These are phyloP conservation scores for Candida insectorum DNA, from an alignment of 805 yeast genomes.

Conservation along the genomic window DNA sequence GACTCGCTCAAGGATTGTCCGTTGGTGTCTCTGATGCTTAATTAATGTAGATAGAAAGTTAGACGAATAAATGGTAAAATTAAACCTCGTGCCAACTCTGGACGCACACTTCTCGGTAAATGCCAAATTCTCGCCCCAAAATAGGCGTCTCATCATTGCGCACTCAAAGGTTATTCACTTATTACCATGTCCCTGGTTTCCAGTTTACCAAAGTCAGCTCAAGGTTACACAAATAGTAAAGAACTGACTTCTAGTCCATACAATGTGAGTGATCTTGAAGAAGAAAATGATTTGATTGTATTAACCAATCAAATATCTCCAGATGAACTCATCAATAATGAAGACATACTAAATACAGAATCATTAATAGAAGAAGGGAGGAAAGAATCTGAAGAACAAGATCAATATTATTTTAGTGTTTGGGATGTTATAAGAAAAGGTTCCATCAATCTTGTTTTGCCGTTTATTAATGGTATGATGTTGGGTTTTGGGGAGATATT, in stretches of 20 bases:
- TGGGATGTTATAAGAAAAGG: conserved; percentile 46
- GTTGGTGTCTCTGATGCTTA: conserved; percentile 42
- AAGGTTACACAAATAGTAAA: too few relatives aligned
- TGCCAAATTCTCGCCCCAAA: too few relatives aligned
- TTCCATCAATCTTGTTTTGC: conserved; percentile 74
- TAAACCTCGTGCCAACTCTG: too few relatives aligned
- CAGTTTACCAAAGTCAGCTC: too few relatives aligned
- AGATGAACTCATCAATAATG: conserved; percentile 25
- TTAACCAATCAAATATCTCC: conserved; percentile 25
- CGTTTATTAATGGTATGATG: conserved; percentile 92
- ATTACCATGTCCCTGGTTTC: too few relatives aligned
- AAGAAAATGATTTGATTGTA: conserved; percentile 20
- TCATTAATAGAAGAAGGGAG: conserved; percentile 12
- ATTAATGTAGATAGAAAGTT: background rate
- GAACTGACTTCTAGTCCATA: too few relatives aligned
- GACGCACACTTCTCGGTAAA: too few relatives aligned
- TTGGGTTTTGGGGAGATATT: conserved; percentile 92
- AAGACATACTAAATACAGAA: conserved; percentile 26
- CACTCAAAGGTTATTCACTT: too few relatives aligned
- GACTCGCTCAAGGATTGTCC: conserved; percentile 67
- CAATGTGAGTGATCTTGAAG: conserved; percentile 11
- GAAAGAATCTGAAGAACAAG: conserved; percentile 9
- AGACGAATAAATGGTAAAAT: background rate
- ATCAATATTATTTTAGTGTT: conserved; percentile 17
- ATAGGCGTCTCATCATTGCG: too few relatives aligned